Base-by-base conservation (phyloP, 352 stramenopile species). In the Thalassiosira gravida region DNA sequence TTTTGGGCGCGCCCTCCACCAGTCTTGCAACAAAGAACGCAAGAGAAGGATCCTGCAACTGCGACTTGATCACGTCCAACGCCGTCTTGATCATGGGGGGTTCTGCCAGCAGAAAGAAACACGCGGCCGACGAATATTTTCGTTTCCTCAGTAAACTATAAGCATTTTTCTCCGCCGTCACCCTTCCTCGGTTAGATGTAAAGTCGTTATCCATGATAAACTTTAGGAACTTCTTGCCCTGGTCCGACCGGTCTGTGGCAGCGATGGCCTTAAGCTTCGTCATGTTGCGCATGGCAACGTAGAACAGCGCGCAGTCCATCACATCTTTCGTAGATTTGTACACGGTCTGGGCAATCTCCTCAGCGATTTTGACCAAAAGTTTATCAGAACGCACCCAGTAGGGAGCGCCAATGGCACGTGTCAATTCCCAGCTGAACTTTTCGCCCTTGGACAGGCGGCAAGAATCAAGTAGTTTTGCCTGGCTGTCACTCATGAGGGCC, bases 71-170 rank as follows among this genome's bases (percentile, higher is more conserved):
- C 27, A 97, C 90, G 46, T 96, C 94, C 62, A 98, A 74, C 1
- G 96, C 93, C 59, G 97, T 95, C 87, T 98, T 95, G 25, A 97
- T 85, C 13, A 95, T 94, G 18, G 95, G 95, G 1, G 96, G 96
- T 52, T 98, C 90, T 50, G 95, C 93, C 20, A 98, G 74, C 18
- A 98, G 83, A 82, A 98, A 98, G 72, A 98, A 98, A 3, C 94
- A 91, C 8, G 95, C 92, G 9, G 95, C 96, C 9, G 85, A 79
- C 58, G 93, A 84, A 77, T 97, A 98, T 49, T 95, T 93, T 30
- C 97, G 95, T 77, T 98, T 98, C 32, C 93, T 90, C 8, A 98
- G 83, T 46, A 98, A 80, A 49, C 95, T 97, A 80, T 97, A 98
- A 5, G 95, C 96, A 80, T 98, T 98, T 65, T 96, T 97, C 47